Conservation (phyloP, 805 yeast genomes). For the Scheffersomyces stipitis region DNA sequence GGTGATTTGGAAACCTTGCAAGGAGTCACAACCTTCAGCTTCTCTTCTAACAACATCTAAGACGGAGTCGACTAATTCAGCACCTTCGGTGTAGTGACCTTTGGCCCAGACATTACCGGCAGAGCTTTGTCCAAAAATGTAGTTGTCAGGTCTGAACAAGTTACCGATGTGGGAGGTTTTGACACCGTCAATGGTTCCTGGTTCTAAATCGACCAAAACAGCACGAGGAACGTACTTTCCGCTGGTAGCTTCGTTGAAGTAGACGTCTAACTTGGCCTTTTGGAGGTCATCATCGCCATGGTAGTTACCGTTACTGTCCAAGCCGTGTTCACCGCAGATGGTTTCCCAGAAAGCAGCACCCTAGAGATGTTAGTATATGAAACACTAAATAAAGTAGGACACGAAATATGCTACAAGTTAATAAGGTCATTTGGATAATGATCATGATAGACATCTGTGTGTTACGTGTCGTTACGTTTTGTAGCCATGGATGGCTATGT, state of each 20-base stretch:
- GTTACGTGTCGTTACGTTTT: no score
- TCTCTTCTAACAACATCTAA: constrained; percentile 90
- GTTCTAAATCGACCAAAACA: constrained; percentile 88
- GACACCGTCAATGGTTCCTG: constrained; percentile 88
- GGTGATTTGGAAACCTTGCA: constrained; percentile 90
- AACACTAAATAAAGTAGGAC: no score
- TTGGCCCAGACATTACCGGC: constrained; percentile 98
- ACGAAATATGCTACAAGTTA: neutral
- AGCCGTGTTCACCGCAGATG: constrained; percentile 84
- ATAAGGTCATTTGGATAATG: neutral
- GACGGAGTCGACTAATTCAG: constrained; percentile 87
- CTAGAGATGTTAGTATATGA: constrained; percentile 32
- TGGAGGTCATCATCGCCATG: constrained; percentile 47
- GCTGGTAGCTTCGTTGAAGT: constrained; percentile 82
- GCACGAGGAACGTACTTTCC: constrained; percentile 94
- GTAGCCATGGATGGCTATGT: no score
- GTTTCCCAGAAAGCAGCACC: constrained; percentile 96
- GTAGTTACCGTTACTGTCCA: constrained; percentile 72
- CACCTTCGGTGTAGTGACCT: constrained; percentile 96
- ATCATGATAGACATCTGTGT: no score
- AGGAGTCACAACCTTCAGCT: constrained; percentile 88
- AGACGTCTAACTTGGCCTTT: constrained; percentile 67
- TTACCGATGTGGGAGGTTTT: constrained; percentile 79
- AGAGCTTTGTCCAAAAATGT: constrained; percentile 83
- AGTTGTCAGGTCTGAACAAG: constrained; percentile 89